A percentile compares a stretch with the other conserved stretches of the same genome.
Evolutionary conservation across 2,329 filamentous ascomycete species (phyloP).

Genomic region (Cladorrhinum sp.): DNA sequence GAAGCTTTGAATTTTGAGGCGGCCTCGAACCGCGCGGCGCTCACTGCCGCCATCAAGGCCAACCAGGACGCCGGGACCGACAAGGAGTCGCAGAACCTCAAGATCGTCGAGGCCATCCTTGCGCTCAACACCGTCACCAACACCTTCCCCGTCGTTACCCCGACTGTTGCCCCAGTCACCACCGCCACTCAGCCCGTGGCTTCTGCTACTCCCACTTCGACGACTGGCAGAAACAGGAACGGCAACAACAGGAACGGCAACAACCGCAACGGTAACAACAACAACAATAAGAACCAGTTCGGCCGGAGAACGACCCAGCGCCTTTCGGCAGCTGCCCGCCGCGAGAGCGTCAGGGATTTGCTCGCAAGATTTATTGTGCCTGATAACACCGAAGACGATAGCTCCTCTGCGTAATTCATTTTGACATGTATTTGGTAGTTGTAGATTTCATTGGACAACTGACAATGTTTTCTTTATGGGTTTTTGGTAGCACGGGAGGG

Average conservation of each 20-base stretch:
- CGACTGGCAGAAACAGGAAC: not conserved
- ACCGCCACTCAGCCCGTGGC: not conserved
- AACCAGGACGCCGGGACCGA: slow-evolving; percentile 41
- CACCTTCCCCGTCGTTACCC: slow-evolving; percentile 15
- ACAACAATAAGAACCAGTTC: not conserved
- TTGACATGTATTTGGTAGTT: not conserved
- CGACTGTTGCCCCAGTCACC: not conserved
- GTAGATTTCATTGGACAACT: no score
- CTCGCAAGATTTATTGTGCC: not conserved
- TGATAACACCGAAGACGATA: not conserved
- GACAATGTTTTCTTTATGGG: not conserved
- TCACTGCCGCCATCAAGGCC: slow-evolving; percentile 44
- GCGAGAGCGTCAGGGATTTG: slow-evolving; percentile 4
- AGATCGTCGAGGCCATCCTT: slow-evolving; percentile 34
- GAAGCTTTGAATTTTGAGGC: slow-evolving; percentile 48
- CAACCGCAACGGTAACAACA: not conserved
- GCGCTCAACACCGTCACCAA: slow-evolving; percentile 20
- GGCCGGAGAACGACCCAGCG: not conserved
- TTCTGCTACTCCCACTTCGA: not conserved
- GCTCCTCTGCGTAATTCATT: not conserved
- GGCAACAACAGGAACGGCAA: not conserved
- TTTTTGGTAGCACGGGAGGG: no score
- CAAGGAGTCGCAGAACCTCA: slow-evolving; percentile 32
- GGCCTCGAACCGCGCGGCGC: slow-evolving; percentile 48
- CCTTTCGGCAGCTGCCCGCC: not conserved